Base-by-base conservation (phyloP, 2,329 filamentous ascomycete genomes). In the Rhynchosporium secalis region DNA sequence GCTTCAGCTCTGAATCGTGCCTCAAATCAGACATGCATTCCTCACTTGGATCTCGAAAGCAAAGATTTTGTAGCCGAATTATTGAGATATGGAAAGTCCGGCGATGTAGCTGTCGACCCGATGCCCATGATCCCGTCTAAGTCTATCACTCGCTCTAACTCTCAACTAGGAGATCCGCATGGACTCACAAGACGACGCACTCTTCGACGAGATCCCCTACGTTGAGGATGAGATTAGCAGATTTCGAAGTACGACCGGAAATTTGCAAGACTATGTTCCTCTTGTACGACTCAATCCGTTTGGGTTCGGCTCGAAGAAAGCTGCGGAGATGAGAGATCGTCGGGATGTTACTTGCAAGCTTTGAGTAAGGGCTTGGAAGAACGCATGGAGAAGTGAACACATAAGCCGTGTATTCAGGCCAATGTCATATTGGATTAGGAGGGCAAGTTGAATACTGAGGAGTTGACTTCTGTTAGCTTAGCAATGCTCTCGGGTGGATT, bases 401-500 rank as follows among this genome's bases (percentile, higher is more conserved):
- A 88, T 70, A 80, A 82, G 66, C 84, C 86, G 0, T 89, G 86
- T 69, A 89, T 89, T 48, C 86, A 88, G 64, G 85, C 84, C 3
- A 89, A 88, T 64, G 81, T 88, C 38, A 87, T 88, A 63, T 75
- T 82, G 52, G 86, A 88, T 66, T 81, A 84, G 66, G 86, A 88
- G 43, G 82, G 85, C 0, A 85, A 83, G 65, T 75, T 89, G 15
- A 86, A 83, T 73, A 79, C 80, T 45, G 84, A 83, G 56, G 86
- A 89, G 66, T 77, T 89, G 41, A 87, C 81, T 0, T 86, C 83
- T 0, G 89, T 89, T 68, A 86, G 83, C 65, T 73, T 89, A 64
- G 89, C 86, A 0, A 89, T 90, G 86, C 76, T 89, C 4, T 86
- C 84, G 0, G 86, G 86, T 0, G 86, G 86, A 0, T 76, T 89